Base-by-base conservation (phyloP, 495 filamentous ascomycete species). In the Aspergillus sclerotioniger region DNA sequence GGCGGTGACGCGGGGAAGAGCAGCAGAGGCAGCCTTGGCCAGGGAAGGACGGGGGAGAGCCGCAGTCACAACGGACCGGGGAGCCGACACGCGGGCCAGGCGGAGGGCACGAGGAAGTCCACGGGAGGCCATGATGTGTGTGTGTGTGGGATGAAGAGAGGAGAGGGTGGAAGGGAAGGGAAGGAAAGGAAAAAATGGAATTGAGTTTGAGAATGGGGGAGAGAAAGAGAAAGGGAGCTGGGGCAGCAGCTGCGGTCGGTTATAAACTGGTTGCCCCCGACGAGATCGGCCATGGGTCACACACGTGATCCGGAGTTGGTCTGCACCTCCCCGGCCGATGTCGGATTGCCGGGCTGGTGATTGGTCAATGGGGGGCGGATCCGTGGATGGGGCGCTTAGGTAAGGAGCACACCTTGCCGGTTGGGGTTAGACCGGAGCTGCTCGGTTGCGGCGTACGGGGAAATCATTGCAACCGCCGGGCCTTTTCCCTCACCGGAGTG, bases 31-130 rank as follows among this genome's bases (percentile, higher is more conserved):
- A 60, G 70, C 60, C 64, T 67, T 68, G 39, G 63, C 73, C 61
- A 78, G 66, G 63, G 68, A 70, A 49, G 74, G 75, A 51, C 74
- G 75, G 62, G 72, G 76, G 45, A 77, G 73, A 55, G 75, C 73
- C 39, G 75, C 71, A 61, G 69, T 65, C 44, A 77, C 48, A 45
- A 74, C 71, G 51, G 75, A 73, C 81, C 82, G 70, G 77, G 81
- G 80, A 82, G 79, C 80, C 87, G 71, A 73, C 65, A 73, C 91
- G 72, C 87, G 87, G 67, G 85, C 80, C 78, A 91, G 75, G 76
- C 89, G 89, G 72, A 94, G 80, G 75, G 89, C 90, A 82, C 89
- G 88, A 71, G 83, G 87, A 71, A 94, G 85, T 74, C 80, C 84
- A 79, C 87, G 84, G 50, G 91, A 89, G 76, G 92, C 89, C 94